A percentile compares a stretch with the other conserved stretches of the same genome.
phyloP scores from a whole-genome alignment of 1,284 basidiomycete species.

The Meira nashicola region DNA sequence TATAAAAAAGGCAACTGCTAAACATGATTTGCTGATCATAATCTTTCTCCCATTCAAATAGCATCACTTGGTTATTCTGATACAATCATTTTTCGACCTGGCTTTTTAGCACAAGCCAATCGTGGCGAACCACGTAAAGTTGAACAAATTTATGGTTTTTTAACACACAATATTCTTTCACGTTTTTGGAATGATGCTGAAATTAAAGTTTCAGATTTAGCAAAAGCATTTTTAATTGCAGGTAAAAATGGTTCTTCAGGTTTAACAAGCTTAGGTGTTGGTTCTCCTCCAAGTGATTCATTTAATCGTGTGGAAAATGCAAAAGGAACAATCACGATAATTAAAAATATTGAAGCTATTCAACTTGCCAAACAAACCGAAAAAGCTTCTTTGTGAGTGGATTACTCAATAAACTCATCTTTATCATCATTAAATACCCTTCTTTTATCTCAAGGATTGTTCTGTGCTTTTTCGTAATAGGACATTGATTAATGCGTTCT shows the following conservation, averaged over 20 bases:
- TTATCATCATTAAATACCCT: neutral
- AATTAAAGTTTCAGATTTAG: neutral
- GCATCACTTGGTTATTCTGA: constrained; percentile 4
- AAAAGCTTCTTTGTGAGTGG: neutral
- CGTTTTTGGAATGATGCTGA: neutral
- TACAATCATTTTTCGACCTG: neutral
- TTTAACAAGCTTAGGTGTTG: neutral
- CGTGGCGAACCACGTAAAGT: neutral
- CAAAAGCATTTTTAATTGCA: neutral
- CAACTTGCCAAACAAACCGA: neutral
- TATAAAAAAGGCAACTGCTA: neutral
- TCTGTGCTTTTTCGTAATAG: too few species aligned
- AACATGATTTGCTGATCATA: neutral
- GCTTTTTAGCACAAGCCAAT: neutral
- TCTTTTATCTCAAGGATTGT: neutral
- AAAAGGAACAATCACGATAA: neutral
- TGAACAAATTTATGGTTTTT: neutral
- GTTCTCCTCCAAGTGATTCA: neutral
- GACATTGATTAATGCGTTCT: too few species aligned
- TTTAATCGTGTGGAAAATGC: neutral
- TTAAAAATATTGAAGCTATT: neutral
- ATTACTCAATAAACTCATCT: neutral
- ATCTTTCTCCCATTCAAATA: neutral
- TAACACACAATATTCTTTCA: neutral
- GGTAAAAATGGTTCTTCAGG: neutral